Evolutionary conservation across 2,329 filamentous ascomycete genomes (phyloP).

Genomic region (Zymoseptoria ardabiliae): DNA sequence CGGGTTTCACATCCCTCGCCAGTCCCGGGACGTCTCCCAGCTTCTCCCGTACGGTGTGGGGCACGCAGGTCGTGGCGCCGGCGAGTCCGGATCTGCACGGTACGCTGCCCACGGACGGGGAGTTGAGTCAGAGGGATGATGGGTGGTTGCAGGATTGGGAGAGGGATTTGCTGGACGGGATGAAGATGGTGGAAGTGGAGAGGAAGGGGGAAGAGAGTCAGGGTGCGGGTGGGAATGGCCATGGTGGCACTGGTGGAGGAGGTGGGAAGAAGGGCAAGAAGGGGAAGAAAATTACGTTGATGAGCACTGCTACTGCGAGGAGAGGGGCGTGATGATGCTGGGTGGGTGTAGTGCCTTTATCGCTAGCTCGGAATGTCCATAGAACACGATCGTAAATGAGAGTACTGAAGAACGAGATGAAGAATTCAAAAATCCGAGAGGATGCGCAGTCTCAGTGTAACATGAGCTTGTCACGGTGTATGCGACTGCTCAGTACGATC

Average conservation of each 20-base stretch:
- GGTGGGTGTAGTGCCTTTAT: background rate
- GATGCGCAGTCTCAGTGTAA: background rate
- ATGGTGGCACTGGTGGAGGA: constrained; percentile 31
- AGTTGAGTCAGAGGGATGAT: constrained; percentile 47
- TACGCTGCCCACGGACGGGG: constrained; percentile 32
- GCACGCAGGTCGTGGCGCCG: constrained; percentile 62
- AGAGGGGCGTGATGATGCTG: constrained; percentile 15
- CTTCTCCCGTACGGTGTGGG: constrained; percentile 78
- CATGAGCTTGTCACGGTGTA: no score
- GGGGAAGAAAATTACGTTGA: constrained; percentile 60
- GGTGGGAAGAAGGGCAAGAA: constrained; percentile 54
- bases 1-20: constrained; percentile 61
- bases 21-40: constrained; percentile 76
- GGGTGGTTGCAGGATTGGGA: constrained; percentile 86
- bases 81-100: constrained; percentile 50
- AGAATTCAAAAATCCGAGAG: background rate
- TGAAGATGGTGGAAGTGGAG: constrained; percentile 30
- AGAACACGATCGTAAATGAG: background rate
- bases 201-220: constrained; percentile 33
- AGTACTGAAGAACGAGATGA: background rate
- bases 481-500: no score
- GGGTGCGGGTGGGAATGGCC: constrained; percentile 37
- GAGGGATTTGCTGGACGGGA: constrained; percentile 63
- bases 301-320: constrained; percentile 46
- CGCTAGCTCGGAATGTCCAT: background rate